Conservation (phyloP, 352 stramenopile species). For the Peronospora farinosa region DNA sequence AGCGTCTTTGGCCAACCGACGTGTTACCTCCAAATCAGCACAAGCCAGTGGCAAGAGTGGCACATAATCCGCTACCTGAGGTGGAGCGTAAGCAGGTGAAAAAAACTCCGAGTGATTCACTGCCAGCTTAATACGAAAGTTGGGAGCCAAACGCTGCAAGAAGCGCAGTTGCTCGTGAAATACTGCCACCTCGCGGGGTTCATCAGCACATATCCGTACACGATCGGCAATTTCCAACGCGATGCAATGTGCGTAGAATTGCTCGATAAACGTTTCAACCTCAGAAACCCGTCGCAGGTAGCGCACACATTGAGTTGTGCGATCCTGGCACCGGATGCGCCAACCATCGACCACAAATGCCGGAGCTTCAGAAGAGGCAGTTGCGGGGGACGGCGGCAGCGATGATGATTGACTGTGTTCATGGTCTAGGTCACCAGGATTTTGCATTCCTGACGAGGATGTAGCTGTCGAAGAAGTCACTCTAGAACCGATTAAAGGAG, state of each 20-base stretch:
- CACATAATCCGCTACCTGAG: conserved; percentile 67
- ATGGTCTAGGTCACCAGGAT: conserved; percentile 2
- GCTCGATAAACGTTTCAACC: conserved; percentile 53
- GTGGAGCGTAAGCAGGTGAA: conserved; percentile 38
- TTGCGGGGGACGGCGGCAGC: conserved; percentile 8
- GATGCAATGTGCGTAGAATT: conserved; percentile 67
- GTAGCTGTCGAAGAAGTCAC: conserved; percentile 15
- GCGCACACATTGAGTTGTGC: conserved; percentile 47
- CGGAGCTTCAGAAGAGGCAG: conserved; percentile 15
- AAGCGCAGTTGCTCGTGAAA: conserved; percentile 68
- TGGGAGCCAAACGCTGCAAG: conserved; percentile 49
- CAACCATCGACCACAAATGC: conserved; percentile 50
- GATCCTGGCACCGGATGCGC: conserved; percentile 60
- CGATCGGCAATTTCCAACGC: conserved; percentile 47
- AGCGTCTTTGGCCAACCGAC: conserved; percentile 43
- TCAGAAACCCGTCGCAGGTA: conserved; percentile 52
- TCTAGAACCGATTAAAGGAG: conserved; percentile 18
- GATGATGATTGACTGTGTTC: conserved; percentile 11
- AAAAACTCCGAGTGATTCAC: conserved; percentile 75
- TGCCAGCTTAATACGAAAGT: conserved; percentile 67
- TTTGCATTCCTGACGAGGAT: conserved; percentile 9
- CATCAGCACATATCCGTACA: conserved; percentile 66
- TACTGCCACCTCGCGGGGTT: conserved; percentile 44
- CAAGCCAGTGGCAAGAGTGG: conserved; percentile 63
- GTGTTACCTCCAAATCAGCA: conserved; percentile 54